Evolutionary conservation across 2,329 filamentous ascomycete genomes (phyloP), one percentile per base, ranked within the genome.

Genomic region (Pyrenophora seminiperda): DNA sequence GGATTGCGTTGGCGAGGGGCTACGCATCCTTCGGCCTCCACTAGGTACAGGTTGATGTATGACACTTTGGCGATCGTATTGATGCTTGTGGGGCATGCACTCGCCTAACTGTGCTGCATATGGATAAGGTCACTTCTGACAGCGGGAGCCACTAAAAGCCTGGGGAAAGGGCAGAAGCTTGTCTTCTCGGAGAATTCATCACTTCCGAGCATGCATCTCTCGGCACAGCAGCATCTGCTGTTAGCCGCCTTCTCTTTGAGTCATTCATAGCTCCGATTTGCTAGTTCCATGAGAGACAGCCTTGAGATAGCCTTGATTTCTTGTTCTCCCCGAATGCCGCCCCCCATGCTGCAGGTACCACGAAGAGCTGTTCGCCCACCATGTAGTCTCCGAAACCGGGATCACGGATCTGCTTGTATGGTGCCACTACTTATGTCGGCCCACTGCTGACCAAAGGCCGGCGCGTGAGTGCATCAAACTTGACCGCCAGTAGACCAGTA

Each of bases 71-170:
- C 46, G 24, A 43, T 48, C 39, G 15, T 43, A 13, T 32, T 37
- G 24, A 36, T 15, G 27, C 33, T 14, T 24, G 30, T 27, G 18
- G 46, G 27, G 6, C 20, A 20, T 19, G 19, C 27, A 24, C 34
- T 38, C 40, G 40, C 33, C 46, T 43, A 32, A 38, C 27, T 37
- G 22, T 41, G 27, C 40, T 38, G 40, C 39, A 36, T 44, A 18
- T 32, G 33, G 39, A 44, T 44, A 49, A 39, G 46, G 33, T 32
- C 39, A 33, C 40, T 32, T 41, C 24, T 49, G 46, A 49, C 39
- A 49, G 46, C 46, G 46, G 39, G 33, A 49, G 40, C 46, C 46
- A 44, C 40, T 44, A 9, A 32, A 33, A 14, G 14, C 18, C 32
- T 19, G 14, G 43, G 22, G 27, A 22, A 27, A 29, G 31, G 22